These are phyloP conservation scores for Neotropicomus parvogracilis DNA, from an alignment of 1,284 basidiomycete genomes.

Conservation along the genomic window DNA sequence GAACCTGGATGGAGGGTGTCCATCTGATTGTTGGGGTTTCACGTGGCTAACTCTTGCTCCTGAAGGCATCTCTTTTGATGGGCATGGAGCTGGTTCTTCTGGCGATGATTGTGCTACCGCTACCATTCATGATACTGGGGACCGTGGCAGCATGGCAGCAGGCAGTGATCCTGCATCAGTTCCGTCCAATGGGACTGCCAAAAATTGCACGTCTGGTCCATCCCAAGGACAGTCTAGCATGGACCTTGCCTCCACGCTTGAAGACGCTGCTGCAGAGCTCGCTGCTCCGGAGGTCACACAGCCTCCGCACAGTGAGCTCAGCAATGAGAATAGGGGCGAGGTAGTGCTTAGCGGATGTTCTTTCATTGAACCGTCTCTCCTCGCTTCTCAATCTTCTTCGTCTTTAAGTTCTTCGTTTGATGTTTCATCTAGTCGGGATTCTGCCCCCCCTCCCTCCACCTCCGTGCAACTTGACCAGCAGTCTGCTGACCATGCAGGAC, in stretches of 20 bases:
- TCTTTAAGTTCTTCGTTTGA: constrained; percentile 39
- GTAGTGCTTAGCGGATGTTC: constrained; percentile 30
- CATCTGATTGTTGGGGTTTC: constrained; percentile 27
- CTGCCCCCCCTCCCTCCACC: constrained; percentile 34
- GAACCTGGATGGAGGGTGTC: constrained; percentile 24
- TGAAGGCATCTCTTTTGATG: constrained; percentile 28
- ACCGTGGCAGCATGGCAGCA: constrained; percentile 8
- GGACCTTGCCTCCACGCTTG: constrained; percentile 16
- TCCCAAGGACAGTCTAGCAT: constrained; percentile 13
- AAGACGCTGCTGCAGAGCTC: constrained; percentile 13
- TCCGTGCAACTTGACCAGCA: constrained; percentile 40
- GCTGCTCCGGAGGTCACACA: constrained; percentile 11
- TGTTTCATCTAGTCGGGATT: constrained; percentile 36
- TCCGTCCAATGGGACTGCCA: constrained; percentile 7
- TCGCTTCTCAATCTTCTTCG: constrained; percentile 31
- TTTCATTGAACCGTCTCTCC: constrained; percentile 24
- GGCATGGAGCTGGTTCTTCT: constrained; percentile 21
- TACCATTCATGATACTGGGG: constrained; percentile 13
- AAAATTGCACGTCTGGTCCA: constrained; percentile 9
- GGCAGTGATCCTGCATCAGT: constrained; percentile 14
- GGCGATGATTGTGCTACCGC: constrained; percentile 14
- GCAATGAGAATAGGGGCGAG: constrained; percentile 19
- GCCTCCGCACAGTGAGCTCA: constrained; percentile 15
- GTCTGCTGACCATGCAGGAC: constrained; percentile 45
- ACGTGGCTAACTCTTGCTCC: constrained; percentile 24